These are phyloP conservation scores for Quercus berberidifolia DNA, from an alignment of 306 rosid species.

Conservation along the genomic window DNA sequence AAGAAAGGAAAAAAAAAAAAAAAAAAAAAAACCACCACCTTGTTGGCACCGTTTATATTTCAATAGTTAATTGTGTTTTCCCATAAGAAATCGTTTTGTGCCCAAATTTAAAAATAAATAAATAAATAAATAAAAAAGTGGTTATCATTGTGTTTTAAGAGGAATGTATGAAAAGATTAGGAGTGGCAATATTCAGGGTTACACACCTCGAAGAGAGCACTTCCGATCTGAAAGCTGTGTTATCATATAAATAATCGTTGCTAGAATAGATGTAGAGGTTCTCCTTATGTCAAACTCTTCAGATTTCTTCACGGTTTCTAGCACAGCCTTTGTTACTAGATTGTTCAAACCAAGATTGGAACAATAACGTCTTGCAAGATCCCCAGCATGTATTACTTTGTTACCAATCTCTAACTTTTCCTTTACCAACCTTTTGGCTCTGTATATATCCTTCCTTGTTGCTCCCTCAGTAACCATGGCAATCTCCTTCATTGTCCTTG, in stretches of 20 bases:
- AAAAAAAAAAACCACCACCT: too few relatives aligned
- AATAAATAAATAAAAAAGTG: too few relatives aligned
- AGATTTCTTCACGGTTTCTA: not conserved
- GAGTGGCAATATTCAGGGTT: too few relatives aligned
- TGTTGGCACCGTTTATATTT: too few relatives aligned
- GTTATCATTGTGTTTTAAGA: too few relatives aligned
- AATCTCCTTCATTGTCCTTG: constrained; percentile 15
- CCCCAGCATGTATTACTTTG: not conserved
- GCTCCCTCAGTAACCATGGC: not conserved
- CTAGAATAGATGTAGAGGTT: constrained; percentile 4
- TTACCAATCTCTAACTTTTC: not conserved
- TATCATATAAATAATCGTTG: constrained; percentile 12
- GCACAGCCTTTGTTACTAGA: not conserved
- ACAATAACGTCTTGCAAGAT: constrained; percentile 11
- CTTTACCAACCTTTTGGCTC: not conserved
- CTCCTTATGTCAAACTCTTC: constrained; percentile 24
- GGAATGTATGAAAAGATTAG: too few relatives aligned
- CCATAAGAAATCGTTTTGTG: too few relatives aligned
- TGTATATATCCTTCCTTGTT: constrained; percentile 5
- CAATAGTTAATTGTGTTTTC: too few relatives aligned
- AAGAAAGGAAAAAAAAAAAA: too few relatives aligned
- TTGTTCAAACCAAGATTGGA: not conserved
- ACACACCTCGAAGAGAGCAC: not conserved
- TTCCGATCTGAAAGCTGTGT: constrained; percentile 10
- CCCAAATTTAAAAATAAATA: too few relatives aligned